These are phyloP conservation scores for Endoconidiophora laricicola DNA, from an alignment of 2,329 filamentous ascomycete species.

Conservation along the genomic window DNA sequence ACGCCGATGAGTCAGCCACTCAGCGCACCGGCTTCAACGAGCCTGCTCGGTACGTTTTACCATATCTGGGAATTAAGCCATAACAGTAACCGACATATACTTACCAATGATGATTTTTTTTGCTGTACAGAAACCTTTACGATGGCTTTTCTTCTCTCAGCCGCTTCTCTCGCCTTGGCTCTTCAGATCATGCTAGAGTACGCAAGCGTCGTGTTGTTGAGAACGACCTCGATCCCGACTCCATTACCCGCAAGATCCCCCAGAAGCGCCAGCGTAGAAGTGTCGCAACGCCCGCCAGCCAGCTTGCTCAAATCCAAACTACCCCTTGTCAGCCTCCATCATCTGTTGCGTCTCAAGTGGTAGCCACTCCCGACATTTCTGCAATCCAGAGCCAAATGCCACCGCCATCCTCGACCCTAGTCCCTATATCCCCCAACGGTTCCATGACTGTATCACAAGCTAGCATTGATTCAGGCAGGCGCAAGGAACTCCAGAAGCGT, in stretches of 20 bases:
- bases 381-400: neutral
- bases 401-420: neutral
- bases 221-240: neutral
- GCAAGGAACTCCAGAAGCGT: slow-evolving; percentile 12
- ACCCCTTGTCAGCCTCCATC: neutral
- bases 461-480: slow-evolving; percentile 11
- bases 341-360: neutral
- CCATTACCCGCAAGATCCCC: slow-evolving; percentile 9
- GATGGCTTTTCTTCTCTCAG: slow-evolving; percentile 11
- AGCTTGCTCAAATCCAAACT: slow-evolving; percentile 10
- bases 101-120: too few relatives aligned
- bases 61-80: neutral
- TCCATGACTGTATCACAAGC: neutral
- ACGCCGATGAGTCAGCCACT: neutral
- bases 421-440: neutral
- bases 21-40: slow-evolving; percentile 10
- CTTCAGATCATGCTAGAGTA: slow-evolving; percentile 7
- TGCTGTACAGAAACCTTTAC: slow-evolving; percentile 6
- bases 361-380: neutral
- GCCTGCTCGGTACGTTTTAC: slow-evolving; percentile 2
- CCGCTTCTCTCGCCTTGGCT: slow-evolving; percentile 10
- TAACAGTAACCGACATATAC: too few relatives aligned
- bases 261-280: slow-evolving; percentile 13
- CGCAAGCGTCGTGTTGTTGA: slow-evolving; percentile 11
- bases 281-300: slow-evolving; percentile 9